A percentile compares a stretch with the other conserved stretches of the same genome.
These are phyloP conservation scores for Mucor velutinosus DNA, from an alignment of 371 early-diverging fungal genomes.

Conservation along the genomic window DNA sequence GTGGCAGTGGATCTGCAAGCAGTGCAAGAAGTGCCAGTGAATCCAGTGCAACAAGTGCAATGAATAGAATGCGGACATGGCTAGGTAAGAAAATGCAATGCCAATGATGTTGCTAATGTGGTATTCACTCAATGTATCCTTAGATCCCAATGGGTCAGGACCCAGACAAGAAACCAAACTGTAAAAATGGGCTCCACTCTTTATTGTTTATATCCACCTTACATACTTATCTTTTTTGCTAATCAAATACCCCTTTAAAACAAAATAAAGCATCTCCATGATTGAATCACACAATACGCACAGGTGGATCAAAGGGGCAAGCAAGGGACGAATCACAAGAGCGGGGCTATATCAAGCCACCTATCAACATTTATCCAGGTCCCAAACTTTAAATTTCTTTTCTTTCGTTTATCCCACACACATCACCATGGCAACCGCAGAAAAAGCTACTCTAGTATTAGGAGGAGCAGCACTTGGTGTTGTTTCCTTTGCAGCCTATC, in stretches of 20 bases:
- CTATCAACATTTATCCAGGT: not conserved
- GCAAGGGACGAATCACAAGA: not conserved
- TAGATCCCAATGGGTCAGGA: conserved; percentile 21
- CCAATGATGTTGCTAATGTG: not conserved
- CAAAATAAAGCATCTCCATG: not conserved
- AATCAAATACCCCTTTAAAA: not conserved
- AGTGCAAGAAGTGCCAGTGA: not conserved
- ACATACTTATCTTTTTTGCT: not conserved
- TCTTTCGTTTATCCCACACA: not conserved
- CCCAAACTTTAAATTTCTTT: not conserved
- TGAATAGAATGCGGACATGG: conserved; percentile 33
- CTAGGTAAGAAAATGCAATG: conserved; percentile 20
- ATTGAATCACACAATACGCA: not conserved
- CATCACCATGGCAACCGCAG: conserved; percentile 26
- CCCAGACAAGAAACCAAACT: conserved; percentile 46
- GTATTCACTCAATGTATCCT: not conserved
- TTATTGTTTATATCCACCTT: not conserved
- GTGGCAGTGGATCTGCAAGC: not conserved
- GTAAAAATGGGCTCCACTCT: not conserved
- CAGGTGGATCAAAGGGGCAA: too few relatives aligned
- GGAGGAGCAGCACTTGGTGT: conserved; percentile 56
- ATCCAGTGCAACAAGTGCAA: conserved; percentile 4
- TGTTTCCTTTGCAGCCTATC: conserved; percentile 44
- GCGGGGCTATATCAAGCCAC: not conserved
- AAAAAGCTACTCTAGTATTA: conserved; percentile 45